Conservation (phyloP, 2,329 filamentous ascomycete genomes). For the Diaporthe velutina region DNA sequence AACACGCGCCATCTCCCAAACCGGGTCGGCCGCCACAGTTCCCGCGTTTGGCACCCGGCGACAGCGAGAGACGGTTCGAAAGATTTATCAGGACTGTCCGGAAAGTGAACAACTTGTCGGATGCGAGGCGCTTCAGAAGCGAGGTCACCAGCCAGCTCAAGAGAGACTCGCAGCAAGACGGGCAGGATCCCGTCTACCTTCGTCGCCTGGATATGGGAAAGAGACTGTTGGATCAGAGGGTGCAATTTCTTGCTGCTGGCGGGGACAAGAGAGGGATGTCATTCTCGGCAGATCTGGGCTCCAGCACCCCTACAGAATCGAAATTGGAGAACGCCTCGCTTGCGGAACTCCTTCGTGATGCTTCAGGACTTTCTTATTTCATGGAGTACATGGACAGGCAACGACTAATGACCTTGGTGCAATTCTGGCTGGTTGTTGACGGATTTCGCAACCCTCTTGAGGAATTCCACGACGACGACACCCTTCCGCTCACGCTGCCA, state of each 20-base stretch:
- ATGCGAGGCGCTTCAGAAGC: slow-evolving; percentile 91
- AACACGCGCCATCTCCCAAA: slow-evolving; percentile 89
- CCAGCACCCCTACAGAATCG: slow-evolving; percentile 60
- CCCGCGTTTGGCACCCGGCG: slow-evolving; percentile 82
- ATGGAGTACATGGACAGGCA: slow-evolving; percentile 99
- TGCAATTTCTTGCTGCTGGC: slow-evolving; percentile 81
- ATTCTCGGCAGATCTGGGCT: slow-evolving; percentile 42
- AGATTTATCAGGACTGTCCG: slow-evolving; percentile 91
- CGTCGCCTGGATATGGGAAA: slow-evolving; percentile 93
- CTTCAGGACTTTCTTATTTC: slow-evolving; percentile 94
- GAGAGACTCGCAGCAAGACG: slow-evolving; percentile 82
- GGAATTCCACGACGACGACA: slow-evolving; percentile 79
- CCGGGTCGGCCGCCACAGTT: slow-evolving; percentile 75
- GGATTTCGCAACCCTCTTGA: slow-evolving; percentile 95
- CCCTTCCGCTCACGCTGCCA: slow-evolving; percentile 70
- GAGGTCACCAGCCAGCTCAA: slow-evolving; percentile 94
- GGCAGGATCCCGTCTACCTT: slow-evolving; percentile 87
- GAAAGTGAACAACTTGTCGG: slow-evolving; percentile 90
- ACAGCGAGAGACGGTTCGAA: slow-evolving; percentile 94
- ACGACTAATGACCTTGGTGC: slow-evolving; percentile 86
- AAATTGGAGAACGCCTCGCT: slow-evolving; percentile 81
- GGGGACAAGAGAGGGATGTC: slow-evolving; percentile 61
- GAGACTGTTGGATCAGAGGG: slow-evolving; percentile 88
- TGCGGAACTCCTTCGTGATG: slow-evolving; percentile 88
- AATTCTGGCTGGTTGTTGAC: slow-evolving; percentile 99